These are phyloP conservation scores for Scedosporium boydii DNA, from an alignment of 2,329 filamentous ascomycete species.

Conservation along the genomic window DNA sequence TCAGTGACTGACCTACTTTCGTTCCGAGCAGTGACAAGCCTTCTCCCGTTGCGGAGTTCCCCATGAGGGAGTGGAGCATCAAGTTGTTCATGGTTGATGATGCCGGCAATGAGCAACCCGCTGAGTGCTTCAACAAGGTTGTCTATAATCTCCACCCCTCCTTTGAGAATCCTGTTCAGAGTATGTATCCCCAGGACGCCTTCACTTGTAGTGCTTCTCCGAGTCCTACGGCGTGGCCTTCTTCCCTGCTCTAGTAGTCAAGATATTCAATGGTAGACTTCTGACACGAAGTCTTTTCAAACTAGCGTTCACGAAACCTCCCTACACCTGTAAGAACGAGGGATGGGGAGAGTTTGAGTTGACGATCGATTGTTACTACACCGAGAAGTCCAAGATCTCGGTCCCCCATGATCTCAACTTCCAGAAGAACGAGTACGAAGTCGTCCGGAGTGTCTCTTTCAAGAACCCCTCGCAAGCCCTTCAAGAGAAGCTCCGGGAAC, in stretches of 20 bases:
- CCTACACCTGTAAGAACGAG: conserved; percentile 85
- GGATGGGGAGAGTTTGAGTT: conserved; percentile 99
- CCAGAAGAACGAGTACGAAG: conserved; percentile 68
- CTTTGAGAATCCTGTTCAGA: conserved; percentile 78
- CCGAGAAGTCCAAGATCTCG: conserved; percentile 77
- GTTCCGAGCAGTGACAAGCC: conserved; percentile 59
- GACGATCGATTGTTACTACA: conserved; percentile 70
- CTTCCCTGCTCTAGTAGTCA: background rate
- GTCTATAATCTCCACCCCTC: conserved; percentile 90
- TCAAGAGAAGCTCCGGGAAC: conserved; percentile 68
- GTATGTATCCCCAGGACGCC: conserved; percentile 41
- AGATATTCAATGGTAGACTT: too few relatives aligned
- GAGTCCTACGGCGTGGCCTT: background rate
- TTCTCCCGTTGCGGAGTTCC: conserved; percentile 75
- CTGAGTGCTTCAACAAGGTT: conserved; percentile 83
- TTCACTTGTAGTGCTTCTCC: too few relatives aligned
- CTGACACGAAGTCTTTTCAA: conserved; percentile 10
- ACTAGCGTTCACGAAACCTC: conserved; percentile 68
- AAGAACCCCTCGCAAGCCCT: conserved; percentile 89
- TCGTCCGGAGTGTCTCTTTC: conserved; percentile 72
- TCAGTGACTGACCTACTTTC: background rate
- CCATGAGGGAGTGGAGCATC: conserved; percentile 88
- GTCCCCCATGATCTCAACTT: conserved; percentile 92
- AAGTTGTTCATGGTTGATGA: conserved; percentile 78
- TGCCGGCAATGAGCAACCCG: conserved; percentile 72